phyloP scores from a whole-genome alignment of 2,329 filamentous ascomycete genomes.

The Monosporascus ibericus region DNA sequence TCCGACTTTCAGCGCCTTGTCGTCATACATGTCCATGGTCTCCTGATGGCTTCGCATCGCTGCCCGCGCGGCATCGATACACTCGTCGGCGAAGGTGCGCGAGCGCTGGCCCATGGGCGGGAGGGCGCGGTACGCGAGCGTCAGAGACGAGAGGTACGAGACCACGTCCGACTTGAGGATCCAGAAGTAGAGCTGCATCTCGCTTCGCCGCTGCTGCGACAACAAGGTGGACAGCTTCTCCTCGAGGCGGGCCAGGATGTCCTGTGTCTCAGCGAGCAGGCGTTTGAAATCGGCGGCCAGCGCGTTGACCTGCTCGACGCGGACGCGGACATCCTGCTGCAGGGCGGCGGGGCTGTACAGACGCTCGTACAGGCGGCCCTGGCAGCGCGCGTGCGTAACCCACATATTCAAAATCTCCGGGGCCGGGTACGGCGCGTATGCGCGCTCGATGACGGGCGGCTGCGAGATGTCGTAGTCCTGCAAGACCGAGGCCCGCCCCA shows the following conservation, averaged over 20 bases:
- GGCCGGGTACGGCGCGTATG: conserved; percentile 26
- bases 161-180: conserved; percentile 35
- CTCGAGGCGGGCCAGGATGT: conserved; percentile 19
- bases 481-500: conserved; percentile 47
- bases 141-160: conserved; percentile 33
- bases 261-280: conserved; percentile 22
- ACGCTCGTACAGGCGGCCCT: conserved; percentile 50
- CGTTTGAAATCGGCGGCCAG: conserved; percentile 26
- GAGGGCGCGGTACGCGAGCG: conserved; percentile 37
- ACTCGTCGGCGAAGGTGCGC: conserved; percentile 34
- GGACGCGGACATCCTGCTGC: conserved; percentile 25
- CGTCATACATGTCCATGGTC: conserved; percentile 31
- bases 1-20: conserved; percentile 31
- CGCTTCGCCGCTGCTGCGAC: neutral
- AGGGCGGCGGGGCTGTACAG: conserved; percentile 42
- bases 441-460: conserved; percentile 25
- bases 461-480: conserved; percentile 52
- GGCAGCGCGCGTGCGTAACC: conserved; percentile 46
- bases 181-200: conserved; percentile 22
- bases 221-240: neutral
- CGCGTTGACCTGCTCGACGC: conserved; percentile 26
- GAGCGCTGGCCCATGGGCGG: conserved; percentile 23
- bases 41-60: conserved; percentile 35
- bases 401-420: conserved; percentile 38
- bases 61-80: conserved; percentile 34